Evolutionary conservation across 805 yeast genomes (phyloP).

Genomic region (Candida nanaspora): DNA sequence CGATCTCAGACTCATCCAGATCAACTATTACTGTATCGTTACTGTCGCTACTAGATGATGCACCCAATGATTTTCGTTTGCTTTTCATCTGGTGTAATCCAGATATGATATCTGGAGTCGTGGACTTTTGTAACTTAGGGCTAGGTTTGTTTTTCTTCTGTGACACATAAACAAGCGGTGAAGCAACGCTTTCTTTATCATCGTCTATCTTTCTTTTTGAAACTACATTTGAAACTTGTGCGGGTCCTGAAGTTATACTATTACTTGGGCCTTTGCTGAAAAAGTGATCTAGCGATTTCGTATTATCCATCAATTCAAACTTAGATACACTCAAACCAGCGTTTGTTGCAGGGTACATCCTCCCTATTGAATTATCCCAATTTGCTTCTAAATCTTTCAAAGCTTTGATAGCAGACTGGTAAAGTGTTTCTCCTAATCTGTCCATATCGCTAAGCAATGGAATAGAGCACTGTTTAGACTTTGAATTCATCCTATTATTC

Average conservation of each 20-base stretch:
- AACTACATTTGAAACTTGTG: background rate
- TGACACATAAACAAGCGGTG: background rate
- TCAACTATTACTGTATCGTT: too few species aligned
- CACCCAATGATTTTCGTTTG: too few species aligned
- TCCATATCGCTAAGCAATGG: conserved; percentile 30
- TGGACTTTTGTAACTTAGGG: too few species aligned
- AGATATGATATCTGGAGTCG: too few species aligned
- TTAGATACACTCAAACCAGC: conserved; percentile 47
- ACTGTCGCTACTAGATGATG: too few species aligned
- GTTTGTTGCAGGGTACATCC: conserved; percentile 41
- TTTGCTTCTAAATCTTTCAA: conserved; percentile 15
- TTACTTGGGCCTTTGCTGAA: background rate
- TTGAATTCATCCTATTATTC: conserved; percentile 16
- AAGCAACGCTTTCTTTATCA: too few species aligned
- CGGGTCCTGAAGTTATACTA: background rate
- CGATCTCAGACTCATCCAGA: too few species aligned
- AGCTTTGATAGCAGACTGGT: conserved; percentile 12
- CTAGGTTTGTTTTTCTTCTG: too few species aligned
- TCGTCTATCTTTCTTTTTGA: background rate
- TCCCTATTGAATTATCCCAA: conserved; percentile 18
- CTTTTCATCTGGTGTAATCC: too few species aligned
- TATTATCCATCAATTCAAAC: conserved; percentile 35
- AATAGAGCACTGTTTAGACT: conserved; percentile 37
- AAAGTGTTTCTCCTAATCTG: conserved; percentile 24
- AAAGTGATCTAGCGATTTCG: conserved; percentile 20